Evolutionary conservation across 164 flowering plant species (phyloP).

Genomic region (Hamamelis virginiana): DNA sequence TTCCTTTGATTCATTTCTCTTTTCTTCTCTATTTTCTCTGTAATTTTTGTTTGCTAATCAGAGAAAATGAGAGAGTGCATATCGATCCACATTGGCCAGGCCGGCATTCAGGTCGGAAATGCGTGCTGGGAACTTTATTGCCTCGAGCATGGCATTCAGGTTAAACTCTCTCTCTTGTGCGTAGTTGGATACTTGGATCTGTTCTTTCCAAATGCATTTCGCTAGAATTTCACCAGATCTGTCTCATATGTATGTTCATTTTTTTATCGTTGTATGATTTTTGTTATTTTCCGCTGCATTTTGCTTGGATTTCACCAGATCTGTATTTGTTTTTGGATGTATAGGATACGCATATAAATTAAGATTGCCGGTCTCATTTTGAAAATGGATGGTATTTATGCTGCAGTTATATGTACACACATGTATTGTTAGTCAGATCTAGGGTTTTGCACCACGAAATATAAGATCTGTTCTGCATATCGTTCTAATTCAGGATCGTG

Average conservation of each 20-base stretch:
- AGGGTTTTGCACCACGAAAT: too few species aligned
- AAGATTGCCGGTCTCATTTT: too few species aligned
- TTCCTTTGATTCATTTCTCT: too few species aligned
- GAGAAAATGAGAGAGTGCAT: constrained; percentile 6
- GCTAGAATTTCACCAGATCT: neutral
- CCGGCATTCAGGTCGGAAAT: constrained; percentile 34
- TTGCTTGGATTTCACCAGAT: neutral
- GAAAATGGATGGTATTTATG: too few species aligned
- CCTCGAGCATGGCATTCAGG: constrained; percentile 36
- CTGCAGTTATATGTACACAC: too few species aligned
- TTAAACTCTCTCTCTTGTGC: neutral
- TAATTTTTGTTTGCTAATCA: neutral
- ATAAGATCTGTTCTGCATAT: too few species aligned
- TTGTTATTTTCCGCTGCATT: neutral
- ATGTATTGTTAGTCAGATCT: too few species aligned
- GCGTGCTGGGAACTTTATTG: constrained; percentile 34
- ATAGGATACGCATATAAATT: too few species aligned
- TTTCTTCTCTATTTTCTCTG: neutral
- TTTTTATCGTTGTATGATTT: too few species aligned
- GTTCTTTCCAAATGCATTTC: neutral
- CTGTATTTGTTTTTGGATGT: neutral
- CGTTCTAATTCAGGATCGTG: too few species aligned
- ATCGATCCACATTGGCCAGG: constrained; percentile 21
- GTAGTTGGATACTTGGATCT: neutral
- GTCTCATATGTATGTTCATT: too few species aligned